These are phyloP conservation scores for Dianthus caryophyllus DNA, from an alignment of 148 eudicot genomes.

Conservation along the genomic window DNA sequence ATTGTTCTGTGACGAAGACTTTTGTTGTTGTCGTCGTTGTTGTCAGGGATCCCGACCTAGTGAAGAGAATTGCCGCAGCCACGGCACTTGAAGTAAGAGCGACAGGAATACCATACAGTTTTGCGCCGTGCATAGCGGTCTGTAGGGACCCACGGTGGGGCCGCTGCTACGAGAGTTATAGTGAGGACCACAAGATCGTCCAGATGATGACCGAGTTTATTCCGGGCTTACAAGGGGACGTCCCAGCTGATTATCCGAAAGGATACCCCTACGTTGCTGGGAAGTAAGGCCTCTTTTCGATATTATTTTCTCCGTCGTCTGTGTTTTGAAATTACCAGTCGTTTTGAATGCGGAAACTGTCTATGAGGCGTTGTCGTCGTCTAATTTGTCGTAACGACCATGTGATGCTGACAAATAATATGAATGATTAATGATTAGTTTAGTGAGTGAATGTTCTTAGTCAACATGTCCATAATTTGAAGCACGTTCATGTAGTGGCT, in stretches of 20 bases:
- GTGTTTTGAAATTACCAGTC: no score
- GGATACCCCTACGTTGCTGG: constrained; percentile 54
- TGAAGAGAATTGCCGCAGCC: constrained; percentile 76
- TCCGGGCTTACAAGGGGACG: constrained; percentile 81
- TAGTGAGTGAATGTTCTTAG: background rate
- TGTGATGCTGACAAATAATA: background rate
- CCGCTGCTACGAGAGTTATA: constrained; percentile 82
- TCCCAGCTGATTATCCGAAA: constrained; percentile 49
- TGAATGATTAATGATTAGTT: background rate
- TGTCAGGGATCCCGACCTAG: constrained; percentile 57
- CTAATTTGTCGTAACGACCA: background rate
- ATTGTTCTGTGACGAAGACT: no score
- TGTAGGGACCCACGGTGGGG: constrained; percentile 92
- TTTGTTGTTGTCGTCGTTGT: no score
- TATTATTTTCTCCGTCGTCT: no score
- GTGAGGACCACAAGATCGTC: constrained; percentile 71
- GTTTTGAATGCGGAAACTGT: background rate
- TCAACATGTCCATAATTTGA: background rate
- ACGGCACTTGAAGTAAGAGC: constrained; percentile 82
- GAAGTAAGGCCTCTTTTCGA: constrained; percentile 39
- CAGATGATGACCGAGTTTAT: constrained; percentile 76
- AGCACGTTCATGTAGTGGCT: constrained; percentile 6
- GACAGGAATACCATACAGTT: constrained; percentile 64
- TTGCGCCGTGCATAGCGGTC: constrained; percentile 86
- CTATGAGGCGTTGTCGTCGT: no score